Evolutionary conservation across 345 rosid species (phyloP).

Genomic region (Psidium guajava): DNA sequence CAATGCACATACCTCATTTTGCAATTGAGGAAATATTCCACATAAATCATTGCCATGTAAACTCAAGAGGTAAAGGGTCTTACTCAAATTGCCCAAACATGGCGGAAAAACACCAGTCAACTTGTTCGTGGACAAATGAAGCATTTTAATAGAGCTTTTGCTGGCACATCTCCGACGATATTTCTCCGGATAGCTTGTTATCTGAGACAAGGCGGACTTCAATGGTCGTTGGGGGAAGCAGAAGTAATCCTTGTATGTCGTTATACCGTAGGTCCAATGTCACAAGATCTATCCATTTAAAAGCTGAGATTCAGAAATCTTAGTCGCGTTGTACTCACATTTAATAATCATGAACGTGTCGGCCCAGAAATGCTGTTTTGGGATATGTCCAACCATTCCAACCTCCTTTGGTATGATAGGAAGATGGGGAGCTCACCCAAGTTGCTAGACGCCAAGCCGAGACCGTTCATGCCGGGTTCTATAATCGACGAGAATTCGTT

Average conservation of each 20-base stretch:
- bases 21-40: neutral
- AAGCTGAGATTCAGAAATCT: neutral
- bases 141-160: neutral
- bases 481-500: slow-evolving; percentile 1
- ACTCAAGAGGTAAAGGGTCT: neutral
- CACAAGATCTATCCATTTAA: neutral
- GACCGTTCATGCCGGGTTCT: neutral
- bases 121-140: slow-evolving; percentile 5
- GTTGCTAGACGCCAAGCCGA: slow-evolving; percentile 11
- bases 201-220: neutral
- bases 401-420: neutral
- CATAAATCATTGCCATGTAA: neutral
- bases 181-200: neutral
- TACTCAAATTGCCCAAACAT: neutral
- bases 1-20: neutral
- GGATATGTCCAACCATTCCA: slow-evolving; percentile 1
- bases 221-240: neutral
- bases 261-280: neutral
- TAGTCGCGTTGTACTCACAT: neutral
- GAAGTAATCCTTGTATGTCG: slow-evolving; percentile 2
- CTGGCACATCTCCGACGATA: neutral
- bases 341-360: slow-evolving; percentile 1
- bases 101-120: neutral
- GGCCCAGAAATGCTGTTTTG: slow-evolving; percentile 3
- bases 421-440: slow-evolving; percentile 10